Percentiles rank a stretch among this genome's conserved stretches.
Evolutionary conservation across 2,329 filamentous ascomycete species (phyloP).

Genomic region (Alternaria ventricosa): DNA sequence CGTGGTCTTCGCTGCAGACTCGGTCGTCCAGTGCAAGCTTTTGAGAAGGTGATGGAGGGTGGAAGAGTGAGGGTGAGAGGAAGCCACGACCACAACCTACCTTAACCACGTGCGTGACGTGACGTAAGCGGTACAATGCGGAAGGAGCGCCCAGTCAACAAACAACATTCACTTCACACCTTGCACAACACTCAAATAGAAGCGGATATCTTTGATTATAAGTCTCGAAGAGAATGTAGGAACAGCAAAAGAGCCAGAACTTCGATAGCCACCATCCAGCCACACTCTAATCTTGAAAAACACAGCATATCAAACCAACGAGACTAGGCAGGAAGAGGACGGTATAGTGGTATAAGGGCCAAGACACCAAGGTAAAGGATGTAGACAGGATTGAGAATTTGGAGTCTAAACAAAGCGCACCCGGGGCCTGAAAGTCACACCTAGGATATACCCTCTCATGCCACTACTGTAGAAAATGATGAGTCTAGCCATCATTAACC

Average conservation of each 20-base stretch:
- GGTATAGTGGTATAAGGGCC: not conserved
- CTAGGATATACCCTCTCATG: constrained; percentile 38
- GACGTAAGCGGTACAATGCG: not conserved
- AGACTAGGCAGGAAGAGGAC: not conserved
- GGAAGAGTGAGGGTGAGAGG: not conserved
- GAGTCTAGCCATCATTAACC: constrained; percentile 37
- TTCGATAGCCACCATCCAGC: not conserved
- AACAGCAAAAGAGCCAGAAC: not conserved
- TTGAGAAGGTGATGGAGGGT: not conserved
- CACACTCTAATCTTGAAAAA: not conserved
- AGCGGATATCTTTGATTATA: not conserved
- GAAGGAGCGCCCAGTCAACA: not conserved
- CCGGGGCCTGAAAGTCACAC: constrained; percentile 37
- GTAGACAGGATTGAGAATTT: constrained; percentile 47
- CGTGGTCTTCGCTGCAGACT: too few relatives aligned
- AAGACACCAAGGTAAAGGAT: constrained; percentile 17
- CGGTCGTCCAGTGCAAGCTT: too few relatives aligned
- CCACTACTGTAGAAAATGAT: constrained; percentile 33
- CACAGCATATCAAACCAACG: not conserved
- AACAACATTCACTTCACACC: not conserved
- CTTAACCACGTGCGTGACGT: not conserved
- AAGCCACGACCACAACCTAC: not conserved
- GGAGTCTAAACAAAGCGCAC: constrained; percentile 46
- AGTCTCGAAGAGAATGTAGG: not conserved
- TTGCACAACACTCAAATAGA: not conserved